Evolutionary conservation across 2,329 filamentous ascomycete genomes (phyloP), one percentile per base, ranked within the genome.

Genomic region (Xylaria sp.): DNA sequence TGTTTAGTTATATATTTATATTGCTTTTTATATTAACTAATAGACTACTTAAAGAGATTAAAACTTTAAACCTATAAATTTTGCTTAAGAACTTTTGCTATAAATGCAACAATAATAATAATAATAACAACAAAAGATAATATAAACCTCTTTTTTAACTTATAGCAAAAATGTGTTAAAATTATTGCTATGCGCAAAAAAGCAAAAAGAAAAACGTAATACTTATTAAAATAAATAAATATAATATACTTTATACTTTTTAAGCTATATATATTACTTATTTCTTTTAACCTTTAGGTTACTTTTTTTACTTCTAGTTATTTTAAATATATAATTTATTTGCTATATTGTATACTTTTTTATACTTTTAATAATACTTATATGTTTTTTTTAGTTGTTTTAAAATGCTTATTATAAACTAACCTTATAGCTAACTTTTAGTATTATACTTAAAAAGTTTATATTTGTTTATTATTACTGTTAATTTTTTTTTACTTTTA

Each of bases 151-250:
- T 27, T 33, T 27, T 25, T 20, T 17, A 45, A 58, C n/a, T n/a
- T n/a, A 39, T 17, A 15, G 47, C 31, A 25, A 47, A 45, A 25
- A 58, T 27, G 39, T 27, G 39, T 58, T 10, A 9, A 25, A 58
- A 58, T 20, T 6, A 58, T 33, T 5, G 10, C 22, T 3, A 11
- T 27, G 39, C 39, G 39, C 20, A n/a, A 47, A 58, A 58, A 20
- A 56, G 27, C n/a, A n/a, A n/a, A n/a, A n/a, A n/a, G n/a, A n/a
- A n/a, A 31, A 58, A 58, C 39, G 27, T 58, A 17, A 58, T 58
- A 58, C n/a, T 45, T 47, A 39, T 33, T 13, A 15, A 2, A 39
- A n/a, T 27, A 36, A 36, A 29, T n/a, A n/a, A n/a, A n/a, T n/a
- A n/a, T n/a, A n/a, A n/a, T n/a, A n/a, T n/a, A n/a, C n/a, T n/a